Base-by-base conservation (phyloP, 2,329 filamentous ascomycete genomes). In the Botrytis deweyae region DNA sequence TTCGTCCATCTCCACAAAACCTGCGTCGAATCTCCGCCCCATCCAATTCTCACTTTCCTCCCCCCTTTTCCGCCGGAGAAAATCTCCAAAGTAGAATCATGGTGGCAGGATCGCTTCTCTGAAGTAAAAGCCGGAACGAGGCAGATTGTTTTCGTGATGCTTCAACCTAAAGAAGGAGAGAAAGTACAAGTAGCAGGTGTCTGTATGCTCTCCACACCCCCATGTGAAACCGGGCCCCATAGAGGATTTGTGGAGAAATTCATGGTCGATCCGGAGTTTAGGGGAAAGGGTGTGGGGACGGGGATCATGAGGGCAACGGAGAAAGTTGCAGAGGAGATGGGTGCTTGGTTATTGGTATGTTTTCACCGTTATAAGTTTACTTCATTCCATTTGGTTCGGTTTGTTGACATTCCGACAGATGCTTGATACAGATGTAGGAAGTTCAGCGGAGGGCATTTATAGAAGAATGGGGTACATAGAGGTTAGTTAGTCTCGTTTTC, bases 161-260 rank as follows among this genome's bases (percentile, higher is more conserved):
- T 33, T 36, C 4, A 36, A 25, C 42, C 64, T 7, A 33, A 36
- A 9, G 33, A 49, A 29, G 64, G 8, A 36, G 44, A 66, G 12
- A 29, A 58, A 22, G 33, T 29, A 20, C 38, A 33, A 6, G 22
- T 69, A 29, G 66, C 49, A 25, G 46, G 66, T 2, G 36, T 69
- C 29, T 69, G 46, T 9, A 69, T 69, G 46, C 25, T 68, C 5
- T 79, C 77, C 65, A 84, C 86, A 80, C 86, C 87, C 9, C 80
- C 81, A 29, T 84, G 83, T 6, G 87, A 91, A 80, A 91, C 89
- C 6, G 88, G 85, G 0, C 84, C 85, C 0, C 88, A 88, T 76
- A 83, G 88, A 44, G 88, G 83, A 4, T 77, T 81, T 16, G 86
- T 91, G 2, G 86, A 91, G 80, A 88, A 89, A 79, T 82, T 91